phyloP scores from a whole-genome alignment of 306 rosid species.

The Oemleria cerasiformis region DNA sequence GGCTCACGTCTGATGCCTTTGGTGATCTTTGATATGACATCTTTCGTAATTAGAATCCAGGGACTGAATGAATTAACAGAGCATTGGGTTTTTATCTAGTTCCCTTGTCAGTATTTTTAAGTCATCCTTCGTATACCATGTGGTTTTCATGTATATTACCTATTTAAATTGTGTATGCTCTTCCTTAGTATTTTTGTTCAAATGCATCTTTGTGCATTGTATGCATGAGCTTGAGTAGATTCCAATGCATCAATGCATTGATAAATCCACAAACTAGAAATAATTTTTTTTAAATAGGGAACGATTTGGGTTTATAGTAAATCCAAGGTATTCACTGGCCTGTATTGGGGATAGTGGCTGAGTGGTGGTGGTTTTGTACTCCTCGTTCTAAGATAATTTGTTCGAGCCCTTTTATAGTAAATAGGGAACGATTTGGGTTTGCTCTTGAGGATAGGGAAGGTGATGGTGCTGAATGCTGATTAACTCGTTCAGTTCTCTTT shows the following conservation, averaged over 20 bases:
- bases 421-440: too few relatives aligned
- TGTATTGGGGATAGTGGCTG: background rate
- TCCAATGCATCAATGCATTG: background rate
- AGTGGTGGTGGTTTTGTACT: background rate
- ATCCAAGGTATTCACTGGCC: background rate
- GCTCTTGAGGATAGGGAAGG: too few relatives aligned
- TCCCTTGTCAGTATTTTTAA: background rate
- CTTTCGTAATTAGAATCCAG: too few relatives aligned
- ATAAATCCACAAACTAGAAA: too few relatives aligned
- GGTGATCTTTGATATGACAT: conserved; percentile 10
- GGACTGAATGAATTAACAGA: background rate
- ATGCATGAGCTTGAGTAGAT: background rate
- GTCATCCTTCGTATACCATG: background rate
- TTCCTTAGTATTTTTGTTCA: background rate
- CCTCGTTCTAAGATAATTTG: too few relatives aligned
- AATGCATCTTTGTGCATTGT: background rate
- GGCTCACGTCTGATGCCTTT: background rate
- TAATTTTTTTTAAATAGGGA: background rate
- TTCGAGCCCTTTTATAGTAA: too few relatives aligned
- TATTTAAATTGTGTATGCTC: too few relatives aligned
- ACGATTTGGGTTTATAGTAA: too few relatives aligned
- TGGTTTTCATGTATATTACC: too few relatives aligned
- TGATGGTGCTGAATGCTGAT: too few relatives aligned
- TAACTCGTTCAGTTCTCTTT: too few relatives aligned
- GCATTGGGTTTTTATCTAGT: conserved; percentile 20